Evolutionary conservation across 768 basidiomycete species (phyloP), one percentile per base, ranked within the genome.

Genomic region (Coprinellus micaceus): DNA sequence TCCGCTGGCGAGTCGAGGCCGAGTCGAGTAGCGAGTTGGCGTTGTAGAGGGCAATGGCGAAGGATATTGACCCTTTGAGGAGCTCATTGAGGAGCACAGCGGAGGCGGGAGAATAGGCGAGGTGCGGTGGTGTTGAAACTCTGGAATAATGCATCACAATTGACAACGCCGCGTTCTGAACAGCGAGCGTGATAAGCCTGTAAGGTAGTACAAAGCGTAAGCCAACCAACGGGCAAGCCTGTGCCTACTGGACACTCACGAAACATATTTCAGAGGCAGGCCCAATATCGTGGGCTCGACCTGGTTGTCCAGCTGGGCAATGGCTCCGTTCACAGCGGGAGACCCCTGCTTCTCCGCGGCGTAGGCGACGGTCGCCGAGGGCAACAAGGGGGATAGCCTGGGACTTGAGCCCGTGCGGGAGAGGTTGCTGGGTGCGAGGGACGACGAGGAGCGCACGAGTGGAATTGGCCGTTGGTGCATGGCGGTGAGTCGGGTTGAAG

Each of bases 61-160:
- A 75, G 5, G 95, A 97, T 63, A 98, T 94, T 45, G 80, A 73
- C 53, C 93, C 91, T 71, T 98, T 98, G 61, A 98, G 77, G 45
- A 98, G 81, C 73, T 98, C 96, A 74, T 90, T 95, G 73, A 97
- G 81, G 30, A 98, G 82, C 25, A 98, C 95, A 49, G 95, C 95
- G 5, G 91, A 84, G 11, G 93, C 92, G 17, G 96, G 90, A 36
- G 91, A 95, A 71, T 98, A 98, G 2, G 86, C 78, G 53, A 81
- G 78, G 53, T 85, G 84, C 0, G 89, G 82, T 2, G 90, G 78
- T 11, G 89, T 87, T 26, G 49, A 30, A 51, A 91, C 86, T 60
- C 94, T 85, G 37, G 96, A 97, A 72, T 96, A 91, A 76, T 97
- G 94, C 91, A 98, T 95, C 68, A 98, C 88, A 69, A 98, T 83